These are phyloP conservation scores for Aspergillus costaricaensis DNA, from an alignment of 2,329 filamentous ascomycete genomes.

Conservation along the genomic window DNA sequence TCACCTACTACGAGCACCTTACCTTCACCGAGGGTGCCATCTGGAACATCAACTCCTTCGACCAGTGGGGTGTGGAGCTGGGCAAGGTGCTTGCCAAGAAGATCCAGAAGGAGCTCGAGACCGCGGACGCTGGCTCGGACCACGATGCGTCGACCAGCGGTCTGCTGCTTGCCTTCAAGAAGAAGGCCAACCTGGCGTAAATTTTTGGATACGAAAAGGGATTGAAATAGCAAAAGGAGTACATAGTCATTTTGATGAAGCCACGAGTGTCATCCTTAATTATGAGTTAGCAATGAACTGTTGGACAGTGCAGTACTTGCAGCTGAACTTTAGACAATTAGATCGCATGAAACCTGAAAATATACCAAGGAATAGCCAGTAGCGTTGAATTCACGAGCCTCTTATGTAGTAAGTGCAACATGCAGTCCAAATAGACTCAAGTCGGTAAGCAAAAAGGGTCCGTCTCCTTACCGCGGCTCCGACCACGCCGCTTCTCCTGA, in stretches of 20 bases:
- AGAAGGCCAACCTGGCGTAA: conserved; percentile 58
- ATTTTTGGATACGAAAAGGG: conserved; percentile 1
- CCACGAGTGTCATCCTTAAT: conserved; percentile 20
- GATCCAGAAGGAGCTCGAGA: conserved; percentile 81
- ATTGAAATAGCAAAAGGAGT: conserved; percentile 14
- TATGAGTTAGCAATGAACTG: conserved; percentile 10
- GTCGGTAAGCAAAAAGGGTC: background rate
- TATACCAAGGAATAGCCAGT: too few relatives aligned
- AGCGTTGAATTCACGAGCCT: too few relatives aligned
- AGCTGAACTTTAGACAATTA: too few relatives aligned
- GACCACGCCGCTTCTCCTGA: background rate
- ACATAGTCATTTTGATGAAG: conserved; percentile 22
- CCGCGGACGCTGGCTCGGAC: conserved; percentile 64
- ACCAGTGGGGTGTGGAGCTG: conserved; percentile 99
- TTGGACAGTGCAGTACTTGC: background rate
- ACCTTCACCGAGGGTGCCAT: conserved; percentile 97
- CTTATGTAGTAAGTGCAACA: background rate
- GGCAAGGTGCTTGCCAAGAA: conserved; percentile 96
- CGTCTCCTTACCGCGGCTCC: background rate
- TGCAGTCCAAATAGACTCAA: background rate
- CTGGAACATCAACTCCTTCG: conserved; percentile 99
- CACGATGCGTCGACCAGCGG: conserved; percentile 90
- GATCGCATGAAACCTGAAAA: too few relatives aligned
- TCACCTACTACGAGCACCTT: conserved; percentile 98
- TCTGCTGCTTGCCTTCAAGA: conserved; percentile 90